These are phyloP conservation scores for Jackrogersella minutella DNA, from an alignment of 495 filamentous ascomycete species.

Conservation along the genomic window DNA sequence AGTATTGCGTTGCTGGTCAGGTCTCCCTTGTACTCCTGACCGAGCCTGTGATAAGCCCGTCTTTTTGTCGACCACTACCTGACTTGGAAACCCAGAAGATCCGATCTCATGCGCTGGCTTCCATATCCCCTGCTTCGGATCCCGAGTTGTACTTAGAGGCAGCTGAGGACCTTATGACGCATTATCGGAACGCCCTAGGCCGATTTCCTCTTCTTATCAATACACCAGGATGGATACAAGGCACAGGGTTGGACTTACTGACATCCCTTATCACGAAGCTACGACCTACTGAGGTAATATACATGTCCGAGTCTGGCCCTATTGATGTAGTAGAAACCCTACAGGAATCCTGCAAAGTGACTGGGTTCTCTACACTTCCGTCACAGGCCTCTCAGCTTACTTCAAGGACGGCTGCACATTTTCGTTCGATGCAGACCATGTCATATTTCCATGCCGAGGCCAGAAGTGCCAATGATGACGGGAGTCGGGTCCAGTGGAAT, in stretches of 20 bases:
- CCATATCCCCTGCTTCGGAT: conserved; percentile 73
- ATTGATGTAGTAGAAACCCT: conserved; percentile 69
- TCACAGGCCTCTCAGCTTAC: conserved; percentile 69
- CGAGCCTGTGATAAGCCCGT: conserved; percentile 73
- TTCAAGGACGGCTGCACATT: conserved; percentile 70
- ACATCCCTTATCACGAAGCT: conserved; percentile 64
- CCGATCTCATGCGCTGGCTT: conserved; percentile 76
- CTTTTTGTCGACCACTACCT: conserved; percentile 73
- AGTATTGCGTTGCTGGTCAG: conserved; percentile 79
- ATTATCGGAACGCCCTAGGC: conserved; percentile 61
- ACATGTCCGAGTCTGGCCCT: conserved; percentile 77
- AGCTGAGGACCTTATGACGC: conserved; percentile 70
- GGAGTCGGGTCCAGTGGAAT: conserved; percentile 46
- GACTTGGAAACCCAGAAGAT: conserved; percentile 49
- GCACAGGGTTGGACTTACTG: conserved; percentile 74
- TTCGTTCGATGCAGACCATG: conserved; percentile 80
- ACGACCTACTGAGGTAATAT: conserved; percentile 68
- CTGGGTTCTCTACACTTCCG: conserved; percentile 55
- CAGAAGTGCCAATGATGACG: background rate
- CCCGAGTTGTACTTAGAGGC: conserved; percentile 74
- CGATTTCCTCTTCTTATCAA: conserved; percentile 77
- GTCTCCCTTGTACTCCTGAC: conserved; percentile 73
- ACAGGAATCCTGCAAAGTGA: conserved; percentile 45
- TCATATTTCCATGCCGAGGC: conserved; percentile 74
- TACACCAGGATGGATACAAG: conserved; percentile 83